Evolutionary conservation across 2,329 filamentous ascomycete genomes (phyloP).

Genomic region (Drechslera avenae): DNA sequence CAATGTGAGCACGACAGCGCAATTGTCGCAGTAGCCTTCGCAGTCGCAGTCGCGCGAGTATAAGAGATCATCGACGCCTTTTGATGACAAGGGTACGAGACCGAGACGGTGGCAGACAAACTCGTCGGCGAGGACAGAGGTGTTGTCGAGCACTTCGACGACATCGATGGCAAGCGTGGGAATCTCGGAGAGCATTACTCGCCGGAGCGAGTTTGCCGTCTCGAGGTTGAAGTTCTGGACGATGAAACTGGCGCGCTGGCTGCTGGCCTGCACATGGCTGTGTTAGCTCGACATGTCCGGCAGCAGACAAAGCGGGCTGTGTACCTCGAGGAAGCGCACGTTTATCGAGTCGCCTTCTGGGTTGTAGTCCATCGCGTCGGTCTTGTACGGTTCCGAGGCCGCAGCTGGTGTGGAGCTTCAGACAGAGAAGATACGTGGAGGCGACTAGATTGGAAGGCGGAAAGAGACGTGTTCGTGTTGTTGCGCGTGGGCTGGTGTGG

Average conservation of each 20-base stretch:
- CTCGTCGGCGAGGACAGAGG: conserved; percentile 93
- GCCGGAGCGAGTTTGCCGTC: conserved; percentile 90
- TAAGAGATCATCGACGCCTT: conserved; percentile 78
- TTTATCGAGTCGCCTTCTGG: conserved; percentile 52
- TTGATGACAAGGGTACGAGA: conserved; percentile 83
- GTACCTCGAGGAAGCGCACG: conserved; percentile 48
- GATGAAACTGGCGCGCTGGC: conserved; percentile 85
- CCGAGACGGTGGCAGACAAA: conserved; percentile 93
- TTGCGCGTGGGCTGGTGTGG: conserved; percentile 21
- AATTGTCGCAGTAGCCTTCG: conserved; percentile 91
- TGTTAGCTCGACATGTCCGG: conserved; percentile 24
- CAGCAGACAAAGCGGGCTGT: conserved; percentile 26
- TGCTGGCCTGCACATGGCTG: conserved; percentile 66
- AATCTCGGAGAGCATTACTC: conserved; percentile 90
- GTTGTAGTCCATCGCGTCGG: conserved; percentile 57
- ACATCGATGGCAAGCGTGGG: conserved; percentile 94
- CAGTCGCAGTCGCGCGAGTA: conserved; percentile 97
- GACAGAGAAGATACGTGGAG: conserved; percentile 18
- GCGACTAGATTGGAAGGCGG: conserved; percentile 23
- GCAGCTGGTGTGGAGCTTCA: conserved; percentile 9
- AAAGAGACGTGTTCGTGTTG: conserved; percentile 25
- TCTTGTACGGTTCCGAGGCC: conserved; percentile 14
- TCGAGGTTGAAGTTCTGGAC: conserved; percentile 86
- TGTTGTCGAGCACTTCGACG: conserved; percentile 91
- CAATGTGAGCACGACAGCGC: conserved; percentile 81